Evolutionary conservation across 169 alveolate genomes (phyloP).

Genomic region (Eimeria acervulina): DNA sequence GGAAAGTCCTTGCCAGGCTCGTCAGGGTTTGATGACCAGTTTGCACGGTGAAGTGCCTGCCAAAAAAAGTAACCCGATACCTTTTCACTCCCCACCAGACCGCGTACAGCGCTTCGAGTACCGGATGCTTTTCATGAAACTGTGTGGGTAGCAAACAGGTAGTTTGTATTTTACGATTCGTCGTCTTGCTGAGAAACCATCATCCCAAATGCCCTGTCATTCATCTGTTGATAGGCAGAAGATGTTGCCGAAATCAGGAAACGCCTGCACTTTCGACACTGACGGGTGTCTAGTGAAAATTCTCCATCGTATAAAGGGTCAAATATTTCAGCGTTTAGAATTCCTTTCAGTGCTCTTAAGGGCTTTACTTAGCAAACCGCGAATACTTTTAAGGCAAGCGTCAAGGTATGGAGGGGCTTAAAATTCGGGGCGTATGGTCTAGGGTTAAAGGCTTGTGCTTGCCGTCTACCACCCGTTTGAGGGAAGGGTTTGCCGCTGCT

Average conservation of each 20-base stretch:
- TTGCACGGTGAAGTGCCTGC: neutral
- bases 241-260: no score
- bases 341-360: no score
- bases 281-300: no score
- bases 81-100: neutral
- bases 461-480: conserved; percentile 74
- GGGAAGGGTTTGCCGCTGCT: no score
- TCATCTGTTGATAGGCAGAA: neutral
- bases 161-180: neutral
- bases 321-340: no score
- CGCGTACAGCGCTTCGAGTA: neutral
- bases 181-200: neutral
- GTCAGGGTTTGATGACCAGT: neutral
- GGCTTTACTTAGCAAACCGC: no score
- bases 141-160: neutral
- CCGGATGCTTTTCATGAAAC: neutral
- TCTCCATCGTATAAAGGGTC: no score
- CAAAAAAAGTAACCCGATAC: neutral
- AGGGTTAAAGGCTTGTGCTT: conserved; percentile 25
- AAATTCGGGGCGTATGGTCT: neutral
- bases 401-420: neutral
- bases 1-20: neutral
- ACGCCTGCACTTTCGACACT: no score
- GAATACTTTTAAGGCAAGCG: no score
- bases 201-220: neutral